Conservation (phyloP, 2,329 filamentous ascomycete genomes). For the Alternaria brassicicola region DNA sequence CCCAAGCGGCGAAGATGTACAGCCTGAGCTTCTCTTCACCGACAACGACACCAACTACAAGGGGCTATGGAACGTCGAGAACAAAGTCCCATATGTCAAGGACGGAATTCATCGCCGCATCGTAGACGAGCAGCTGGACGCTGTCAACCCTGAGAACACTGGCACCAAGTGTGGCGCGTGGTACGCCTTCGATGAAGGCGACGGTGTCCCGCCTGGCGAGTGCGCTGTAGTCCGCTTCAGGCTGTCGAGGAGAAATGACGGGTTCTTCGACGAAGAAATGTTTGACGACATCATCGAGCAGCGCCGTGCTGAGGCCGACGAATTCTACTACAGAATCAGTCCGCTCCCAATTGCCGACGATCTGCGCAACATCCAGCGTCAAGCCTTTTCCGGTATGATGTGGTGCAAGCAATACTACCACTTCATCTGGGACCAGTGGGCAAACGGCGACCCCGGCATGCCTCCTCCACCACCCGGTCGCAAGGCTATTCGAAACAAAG, state of each 20-base stretch:
- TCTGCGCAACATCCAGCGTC: constrained; percentile 90
- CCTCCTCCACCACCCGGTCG: constrained; percentile 82
- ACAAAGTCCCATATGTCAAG: constrained; percentile 85
- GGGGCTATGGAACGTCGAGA: constrained; percentile 73
- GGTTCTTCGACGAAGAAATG: constrained; percentile 87
- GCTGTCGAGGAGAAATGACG: constrained; percentile 74
- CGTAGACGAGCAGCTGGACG: constrained; percentile 77
- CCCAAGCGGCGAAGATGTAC: constrained; percentile 77
- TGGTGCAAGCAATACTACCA: constrained; percentile 98
- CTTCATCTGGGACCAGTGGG: constrained; percentile 98
- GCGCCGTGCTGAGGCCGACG: constrained; percentile 86
- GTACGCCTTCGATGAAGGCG: constrained; percentile 89
- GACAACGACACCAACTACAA: constrained; percentile 94
- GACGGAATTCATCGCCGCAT: constrained; percentile 93
- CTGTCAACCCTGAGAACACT: constrained; percentile 77
- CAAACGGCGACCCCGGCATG: constrained; percentile 87
- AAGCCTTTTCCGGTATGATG: constrained; percentile 95
- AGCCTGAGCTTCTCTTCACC: constrained; percentile 86
- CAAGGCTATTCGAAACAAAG: constrained; percentile 80
- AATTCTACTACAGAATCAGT: constrained; percentile 93
- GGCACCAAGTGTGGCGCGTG: constrained; percentile 92
- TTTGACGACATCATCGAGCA: constrained; percentile 91
- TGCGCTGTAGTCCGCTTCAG: constrained; percentile 95
- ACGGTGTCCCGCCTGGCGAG: constrained; percentile 86
- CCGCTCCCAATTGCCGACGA: constrained; percentile 93